Evolutionary conservation across 2,329 filamentous ascomycete species (phyloP).

Genomic region (Leptographium procerum): DNA sequence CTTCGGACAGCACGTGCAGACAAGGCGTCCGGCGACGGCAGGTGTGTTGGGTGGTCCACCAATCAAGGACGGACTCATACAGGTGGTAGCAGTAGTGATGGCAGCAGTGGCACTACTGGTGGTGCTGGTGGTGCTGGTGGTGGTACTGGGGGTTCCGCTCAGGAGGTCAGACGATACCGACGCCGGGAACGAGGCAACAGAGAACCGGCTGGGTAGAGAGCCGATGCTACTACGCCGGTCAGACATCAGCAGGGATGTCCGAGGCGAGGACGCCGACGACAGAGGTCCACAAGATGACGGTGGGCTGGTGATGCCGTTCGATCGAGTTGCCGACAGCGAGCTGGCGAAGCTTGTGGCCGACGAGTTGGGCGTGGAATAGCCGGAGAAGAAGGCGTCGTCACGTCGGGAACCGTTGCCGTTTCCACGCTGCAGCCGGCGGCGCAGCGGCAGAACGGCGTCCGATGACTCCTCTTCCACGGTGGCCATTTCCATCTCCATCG

Average conservation of each 20-base stretch:
- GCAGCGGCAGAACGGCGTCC: conserved; percentile 4
- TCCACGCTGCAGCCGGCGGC: neutral
- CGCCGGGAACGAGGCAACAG: conserved; percentile 7
- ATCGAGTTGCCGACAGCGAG: conserved; percentile 2
- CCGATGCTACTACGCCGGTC: conserved; percentile 12
- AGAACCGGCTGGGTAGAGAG: conserved; percentile 12
- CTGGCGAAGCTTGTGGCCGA: conserved; percentile 13
- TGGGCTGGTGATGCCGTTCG: conserved; percentile 5
- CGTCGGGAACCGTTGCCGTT: neutral
- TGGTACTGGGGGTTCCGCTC: too few relatives aligned
- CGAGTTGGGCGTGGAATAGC: conserved; percentile 13
- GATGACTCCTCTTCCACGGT: conserved; percentile 3
- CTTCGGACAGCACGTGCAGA: conserved; percentile 13
- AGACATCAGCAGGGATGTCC: conserved; percentile 8
- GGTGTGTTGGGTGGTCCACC: neutral
- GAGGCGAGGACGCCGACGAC: conserved; percentile 10
- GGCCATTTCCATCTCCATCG: neutral
- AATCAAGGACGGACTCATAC: neutral
- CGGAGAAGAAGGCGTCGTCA: conserved; percentile 3
- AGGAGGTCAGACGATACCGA: neutral
- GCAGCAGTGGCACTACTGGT: too few relatives aligned
- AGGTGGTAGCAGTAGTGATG: too few relatives aligned
- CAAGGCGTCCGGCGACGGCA: neutral
- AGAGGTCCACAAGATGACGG: conserved; percentile 9
- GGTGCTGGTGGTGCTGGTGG: too few relatives aligned